phyloP scores from a whole-genome alignment of 2,329 filamentous ascomycete species.

The Chaetomiaceae sp. region DNA sequence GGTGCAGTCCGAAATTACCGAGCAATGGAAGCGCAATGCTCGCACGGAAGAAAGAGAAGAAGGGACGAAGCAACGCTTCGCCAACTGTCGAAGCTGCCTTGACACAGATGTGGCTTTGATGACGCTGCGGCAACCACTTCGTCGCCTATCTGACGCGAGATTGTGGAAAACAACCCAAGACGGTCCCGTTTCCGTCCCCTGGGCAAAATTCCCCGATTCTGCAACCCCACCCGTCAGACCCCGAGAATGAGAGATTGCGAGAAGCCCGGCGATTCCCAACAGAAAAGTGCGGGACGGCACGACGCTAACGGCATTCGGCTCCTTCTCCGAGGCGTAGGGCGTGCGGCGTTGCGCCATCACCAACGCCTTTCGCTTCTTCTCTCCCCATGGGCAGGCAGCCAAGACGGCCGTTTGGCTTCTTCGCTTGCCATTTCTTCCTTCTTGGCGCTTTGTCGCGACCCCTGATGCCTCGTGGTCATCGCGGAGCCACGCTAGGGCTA shows the following conservation, averaged over 20 bases:
- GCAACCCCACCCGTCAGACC: not conserved
- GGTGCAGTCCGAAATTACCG: not conserved
- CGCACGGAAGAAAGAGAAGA: no score
- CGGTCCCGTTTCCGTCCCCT: not conserved
- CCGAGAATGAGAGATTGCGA: not conserved
- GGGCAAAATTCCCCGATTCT: constrained; percentile 5
- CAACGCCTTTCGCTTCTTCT: not conserved
- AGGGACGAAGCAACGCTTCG: no score
- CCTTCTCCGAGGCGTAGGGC: constrained; percentile 8
- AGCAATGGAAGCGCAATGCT: not conserved
- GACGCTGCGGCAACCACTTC: no score
- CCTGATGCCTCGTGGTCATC: no score
- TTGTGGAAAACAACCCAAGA: not conserved
- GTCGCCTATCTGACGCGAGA: no score
- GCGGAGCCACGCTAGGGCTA: not conserved
- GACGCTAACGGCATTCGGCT: constrained; percentile 15
- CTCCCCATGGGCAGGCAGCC: no score
- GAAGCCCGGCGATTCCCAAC: not conserved
- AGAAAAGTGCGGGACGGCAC: constrained; percentile 1
- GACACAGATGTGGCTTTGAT: not conserved
- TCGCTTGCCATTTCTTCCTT: not conserved
- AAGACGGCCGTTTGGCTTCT: not conserved
- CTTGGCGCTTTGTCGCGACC: no score
- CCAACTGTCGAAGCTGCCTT: not conserved
- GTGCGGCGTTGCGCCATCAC: not conserved